Conservation (phyloP, 2,329 filamentous ascomycete species). For the Phialophora macrospora region DNA sequence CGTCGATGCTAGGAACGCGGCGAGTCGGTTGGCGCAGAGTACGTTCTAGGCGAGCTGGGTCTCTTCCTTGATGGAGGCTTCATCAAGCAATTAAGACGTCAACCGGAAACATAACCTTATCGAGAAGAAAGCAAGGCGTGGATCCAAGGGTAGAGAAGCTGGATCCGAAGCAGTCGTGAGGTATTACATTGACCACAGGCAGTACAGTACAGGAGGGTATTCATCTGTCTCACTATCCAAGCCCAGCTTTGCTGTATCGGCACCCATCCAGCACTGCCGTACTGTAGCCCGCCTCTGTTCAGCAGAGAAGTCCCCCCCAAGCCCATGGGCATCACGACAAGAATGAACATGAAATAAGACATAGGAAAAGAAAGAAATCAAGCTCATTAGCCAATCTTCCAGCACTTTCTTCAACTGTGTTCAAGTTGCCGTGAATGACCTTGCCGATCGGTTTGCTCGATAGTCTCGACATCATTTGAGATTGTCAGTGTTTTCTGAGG, state of each 20-base stretch:
- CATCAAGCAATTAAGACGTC: neutral
- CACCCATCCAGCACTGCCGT: neutral
- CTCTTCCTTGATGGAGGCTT: neutral
- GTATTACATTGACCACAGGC: constrained; percentile 5
- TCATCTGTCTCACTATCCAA: constrained; percentile 12
- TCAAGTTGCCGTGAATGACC: neutral
- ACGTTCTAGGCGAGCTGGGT: constrained; percentile 68
- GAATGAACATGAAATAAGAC: neutral
- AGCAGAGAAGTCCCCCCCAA: neutral
- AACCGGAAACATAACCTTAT: neutral
- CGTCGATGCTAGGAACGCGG: constrained; percentile 93
- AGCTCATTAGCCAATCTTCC: neutral
- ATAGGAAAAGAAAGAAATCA: neutral
- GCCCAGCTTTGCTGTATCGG: constrained; percentile 8
- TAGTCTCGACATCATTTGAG: neutral
- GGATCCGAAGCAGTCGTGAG: neutral
- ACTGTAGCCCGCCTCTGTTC: neutral
- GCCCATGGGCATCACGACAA: neutral
- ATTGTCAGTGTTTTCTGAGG: neutral
- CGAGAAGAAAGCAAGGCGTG: neutral
- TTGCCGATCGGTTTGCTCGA: neutral
- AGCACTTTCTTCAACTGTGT: neutral
- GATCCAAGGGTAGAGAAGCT: neutral
- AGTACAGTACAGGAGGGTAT: constrained; percentile 9
- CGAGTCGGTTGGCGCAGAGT: constrained; percentile 88